Percentiles rank a stretch among this genome's conserved stretches.
phyloP scores from a whole-genome alignment of 257 asterid species.

The Craterostigma plantagineum region DNA sequence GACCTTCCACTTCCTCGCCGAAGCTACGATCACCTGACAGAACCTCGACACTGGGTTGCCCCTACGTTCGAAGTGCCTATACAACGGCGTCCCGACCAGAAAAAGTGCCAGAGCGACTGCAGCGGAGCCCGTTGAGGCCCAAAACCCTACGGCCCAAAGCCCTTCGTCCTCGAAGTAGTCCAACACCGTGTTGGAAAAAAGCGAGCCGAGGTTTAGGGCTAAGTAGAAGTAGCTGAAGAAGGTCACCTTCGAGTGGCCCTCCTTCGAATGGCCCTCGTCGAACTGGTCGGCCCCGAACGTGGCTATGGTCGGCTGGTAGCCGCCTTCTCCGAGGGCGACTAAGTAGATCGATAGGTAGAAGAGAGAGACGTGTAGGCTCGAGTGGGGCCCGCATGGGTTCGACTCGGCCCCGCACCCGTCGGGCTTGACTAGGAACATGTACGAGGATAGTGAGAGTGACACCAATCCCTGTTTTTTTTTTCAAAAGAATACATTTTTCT shows the following conservation, averaged over 20 bases:
- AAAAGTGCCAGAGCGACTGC: conserved; percentile 19
- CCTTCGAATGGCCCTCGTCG: conserved; percentile 32
- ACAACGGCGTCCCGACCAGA: conserved; percentile 28
- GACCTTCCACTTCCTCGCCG: conserved; percentile 17
- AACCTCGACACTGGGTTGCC: conserved; percentile 64
- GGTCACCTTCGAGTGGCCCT: conserved; percentile 23
- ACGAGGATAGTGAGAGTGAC: conserved; percentile 40
- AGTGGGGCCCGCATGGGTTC: conserved; percentile 10
- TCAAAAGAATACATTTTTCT: too few species aligned
- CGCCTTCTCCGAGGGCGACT: conserved; percentile 73
- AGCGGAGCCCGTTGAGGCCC: conserved; percentile 45
- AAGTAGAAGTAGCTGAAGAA: conserved; percentile 60
- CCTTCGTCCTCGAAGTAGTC: conserved; percentile 64
- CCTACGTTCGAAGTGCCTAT: conserved; percentile 26
- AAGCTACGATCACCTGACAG: conserved; percentile 52
- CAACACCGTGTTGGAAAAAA: conserved; percentile 52
- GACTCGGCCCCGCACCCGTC: conserved; percentile 40
- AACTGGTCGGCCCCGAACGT: conserved; percentile 76
- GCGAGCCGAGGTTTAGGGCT: conserved; percentile 52
- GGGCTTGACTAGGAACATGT: conserved; percentile 39
- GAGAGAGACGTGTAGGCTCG: conserved; percentile 7
- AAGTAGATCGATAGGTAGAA: conserved; percentile 56
- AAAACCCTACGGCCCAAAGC: conserved; percentile 49
- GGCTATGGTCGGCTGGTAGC: conserved; percentile 73
- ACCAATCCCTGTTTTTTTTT: conserved; percentile 60